These are phyloP conservation scores for Chaetomiaceae sp. DNA, from an alignment of 2,329 filamentous ascomycete genomes.

Conservation along the genomic window DNA sequence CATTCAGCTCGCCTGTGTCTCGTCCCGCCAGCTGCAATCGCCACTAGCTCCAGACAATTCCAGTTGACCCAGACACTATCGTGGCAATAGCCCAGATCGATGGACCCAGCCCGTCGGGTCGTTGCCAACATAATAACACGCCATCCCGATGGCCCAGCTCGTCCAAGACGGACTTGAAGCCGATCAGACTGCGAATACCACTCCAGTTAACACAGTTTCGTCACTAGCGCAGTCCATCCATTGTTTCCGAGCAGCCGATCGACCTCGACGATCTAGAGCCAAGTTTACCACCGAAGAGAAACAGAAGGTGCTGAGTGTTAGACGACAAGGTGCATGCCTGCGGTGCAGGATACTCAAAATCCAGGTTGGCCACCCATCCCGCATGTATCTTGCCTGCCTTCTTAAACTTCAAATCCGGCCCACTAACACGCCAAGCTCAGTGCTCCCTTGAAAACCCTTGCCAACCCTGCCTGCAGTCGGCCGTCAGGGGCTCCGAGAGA, in stretches of 20 bases:
- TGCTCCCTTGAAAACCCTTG: slow-evolving; percentile 30
- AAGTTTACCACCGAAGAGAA: slow-evolving; percentile 26
- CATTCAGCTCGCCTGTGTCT: slow-evolving; percentile 7
- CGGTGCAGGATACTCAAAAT: slow-evolving; percentile 31
- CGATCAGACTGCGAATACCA: not conserved
- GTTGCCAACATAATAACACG: not conserved
- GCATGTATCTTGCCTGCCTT: not conserved
- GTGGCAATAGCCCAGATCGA: not conserved
- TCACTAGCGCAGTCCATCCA: slow-evolving; percentile 17
- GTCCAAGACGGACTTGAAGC: not conserved
- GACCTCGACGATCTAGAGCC: slow-evolving; percentile 9
- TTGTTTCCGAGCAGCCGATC: slow-evolving; percentile 16
- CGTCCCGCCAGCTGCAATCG: not conserved
- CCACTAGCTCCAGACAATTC: not conserved
- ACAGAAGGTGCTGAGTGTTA: slow-evolving; percentile 27
- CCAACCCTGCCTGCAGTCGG: slow-evolving; percentile 29
- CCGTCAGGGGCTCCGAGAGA: slow-evolving; percentile 26
- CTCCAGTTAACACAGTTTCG: not conserved
- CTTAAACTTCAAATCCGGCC: not conserved
- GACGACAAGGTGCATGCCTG: slow-evolving; percentile 30
- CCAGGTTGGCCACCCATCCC: slow-evolving; percentile 20
- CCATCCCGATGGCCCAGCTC: slow-evolving; percentile 1
- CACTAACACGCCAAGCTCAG: slow-evolving; percentile 10
- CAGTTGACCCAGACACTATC: not conserved
- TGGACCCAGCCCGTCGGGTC: slow-evolving; percentile 3